Percentiles rank a stretch among this genome's conserved stretches.
Evolutionary conservation across 2,329 filamentous ascomycete genomes (phyloP).

Genomic region (Mollisiaceae sp.): DNA sequence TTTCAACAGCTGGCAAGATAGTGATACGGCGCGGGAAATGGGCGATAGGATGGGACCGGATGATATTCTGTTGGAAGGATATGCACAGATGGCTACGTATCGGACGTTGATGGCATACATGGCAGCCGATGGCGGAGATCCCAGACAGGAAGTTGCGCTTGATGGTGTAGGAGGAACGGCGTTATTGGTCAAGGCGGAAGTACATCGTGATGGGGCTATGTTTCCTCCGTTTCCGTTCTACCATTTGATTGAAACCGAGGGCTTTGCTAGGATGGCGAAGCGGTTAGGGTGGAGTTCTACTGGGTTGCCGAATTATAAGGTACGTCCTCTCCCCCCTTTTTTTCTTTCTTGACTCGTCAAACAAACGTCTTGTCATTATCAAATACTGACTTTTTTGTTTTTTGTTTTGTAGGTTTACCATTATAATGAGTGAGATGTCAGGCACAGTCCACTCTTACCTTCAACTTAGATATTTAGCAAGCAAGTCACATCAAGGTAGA

Average conservation of each 20-base stretch:
- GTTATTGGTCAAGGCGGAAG: conserved; percentile 92
- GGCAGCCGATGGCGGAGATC: conserved; percentile 61
- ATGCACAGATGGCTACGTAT: conserved; percentile 91
- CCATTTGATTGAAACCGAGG: conserved; percentile 96
- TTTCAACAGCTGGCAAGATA: conserved; percentile 98
- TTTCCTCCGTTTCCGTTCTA: conserved; percentile 97
- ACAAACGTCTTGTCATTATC: neutral
- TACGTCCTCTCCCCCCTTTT: conserved; percentile 50
- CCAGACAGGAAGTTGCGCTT: conserved; percentile 70
- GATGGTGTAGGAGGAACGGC: conserved; percentile 95
- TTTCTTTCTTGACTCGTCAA: neutral
- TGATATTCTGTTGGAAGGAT: conserved; percentile 92
- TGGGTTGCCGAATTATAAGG: conserved; percentile 97
- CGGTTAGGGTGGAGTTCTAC: conserved; percentile 83
- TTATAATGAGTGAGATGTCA: conserved; percentile 38
- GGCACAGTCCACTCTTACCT: conserved; percentile 35
- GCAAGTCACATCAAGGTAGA: conserved; percentile 16
- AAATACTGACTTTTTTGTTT: no score
- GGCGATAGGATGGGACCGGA: conserved; percentile 83
- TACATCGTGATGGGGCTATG: conserved; percentile 97
- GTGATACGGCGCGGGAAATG: conserved; percentile 75
- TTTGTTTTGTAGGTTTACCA: conserved; percentile 40
- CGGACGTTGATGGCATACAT: conserved; percentile 90
- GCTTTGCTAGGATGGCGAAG: conserved; percentile 96
- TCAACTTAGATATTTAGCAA: conserved; percentile 24